phyloP scores from a whole-genome alignment of 1,139 yeast genomes.

The Geotrichum histeridarum region DNA sequence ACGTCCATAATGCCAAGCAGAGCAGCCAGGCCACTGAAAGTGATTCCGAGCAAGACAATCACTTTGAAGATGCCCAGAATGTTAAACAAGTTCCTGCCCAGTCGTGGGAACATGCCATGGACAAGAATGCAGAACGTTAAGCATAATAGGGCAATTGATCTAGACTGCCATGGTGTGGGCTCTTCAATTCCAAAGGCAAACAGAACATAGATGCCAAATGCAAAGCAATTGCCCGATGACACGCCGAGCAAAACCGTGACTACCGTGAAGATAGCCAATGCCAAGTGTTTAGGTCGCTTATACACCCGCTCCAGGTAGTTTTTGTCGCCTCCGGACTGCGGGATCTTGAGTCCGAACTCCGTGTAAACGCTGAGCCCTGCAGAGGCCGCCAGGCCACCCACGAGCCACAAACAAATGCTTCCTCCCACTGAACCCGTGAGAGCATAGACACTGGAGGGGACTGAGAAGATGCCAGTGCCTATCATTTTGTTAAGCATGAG shows the following conservation, averaged over 20 bases:
- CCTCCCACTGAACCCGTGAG: constrained; percentile 74
- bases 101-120: constrained; percentile 56
- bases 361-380: constrained; percentile 43
- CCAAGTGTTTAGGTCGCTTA: constrained; percentile 58
- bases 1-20: constrained; percentile 27
- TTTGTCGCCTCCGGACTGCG: constrained; percentile 78
- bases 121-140: constrained; percentile 59
- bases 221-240: constrained; percentile 67
- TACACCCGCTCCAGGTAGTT: constrained; percentile 67
- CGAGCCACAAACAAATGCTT: constrained; percentile 67
- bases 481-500: constrained; percentile 73
- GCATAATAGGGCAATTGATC: constrained; percentile 46
- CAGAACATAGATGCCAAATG: constrained; percentile 47
- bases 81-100: constrained; percentile 63
- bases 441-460: constrained; percentile 69
- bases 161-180: constrained; percentile 27
- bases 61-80: constrained; percentile 65
- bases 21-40: constrained; percentile 65
- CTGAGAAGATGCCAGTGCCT: constrained; percentile 85
- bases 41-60: constrained; percentile 58
- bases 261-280: constrained; percentile 67
- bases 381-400: constrained; percentile 64
- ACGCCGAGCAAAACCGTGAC: constrained; percentile 63
- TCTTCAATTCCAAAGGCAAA: constrained; percentile 60
- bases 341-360: constrained; percentile 75